phyloP scores from a whole-genome alignment of 2,329 filamentous ascomycete species.

The Stachybotrys elegans region DNA sequence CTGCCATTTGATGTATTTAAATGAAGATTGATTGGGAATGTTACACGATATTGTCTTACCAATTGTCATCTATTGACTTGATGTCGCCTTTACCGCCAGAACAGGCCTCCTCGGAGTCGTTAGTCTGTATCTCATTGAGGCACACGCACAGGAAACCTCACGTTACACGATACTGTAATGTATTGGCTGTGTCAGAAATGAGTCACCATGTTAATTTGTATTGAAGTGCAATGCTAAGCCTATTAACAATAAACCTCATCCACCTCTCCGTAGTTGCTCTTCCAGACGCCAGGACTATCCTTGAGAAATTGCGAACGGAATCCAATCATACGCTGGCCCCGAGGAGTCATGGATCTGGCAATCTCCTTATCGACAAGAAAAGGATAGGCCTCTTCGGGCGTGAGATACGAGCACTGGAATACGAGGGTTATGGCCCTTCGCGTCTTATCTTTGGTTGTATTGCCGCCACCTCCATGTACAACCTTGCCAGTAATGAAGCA shows the following conservation, averaged over 20 bases:
- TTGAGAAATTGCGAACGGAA: slow-evolving; percentile 11
- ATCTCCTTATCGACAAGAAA: slow-evolving; percentile 8
- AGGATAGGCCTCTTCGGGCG: slow-evolving; percentile 10
- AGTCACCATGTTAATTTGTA: too few relatives aligned
- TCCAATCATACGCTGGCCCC: slow-evolving; percentile 10
- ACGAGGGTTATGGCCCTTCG: slow-evolving; percentile 7
- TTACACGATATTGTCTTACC: too few relatives aligned
- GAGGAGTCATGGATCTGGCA: slow-evolving; percentile 6
- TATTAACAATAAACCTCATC: slow-evolving; percentile 10
- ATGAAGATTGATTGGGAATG: too few relatives aligned
- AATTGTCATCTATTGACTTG: too few relatives aligned
- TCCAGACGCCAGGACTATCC: slow-evolving; percentile 10
- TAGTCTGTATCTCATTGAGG: too few relatives aligned
- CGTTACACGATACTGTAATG: too few relatives aligned
- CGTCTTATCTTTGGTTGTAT: slow-evolving; percentile 13
- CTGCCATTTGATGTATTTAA: too few relatives aligned
- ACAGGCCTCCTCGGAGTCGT: too few relatives aligned
- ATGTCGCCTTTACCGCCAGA: too few relatives aligned
- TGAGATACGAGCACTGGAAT: slow-evolving; percentile 9
- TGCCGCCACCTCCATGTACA: slow-evolving; percentile 24
- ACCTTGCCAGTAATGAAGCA: slow-evolving; percentile 25
- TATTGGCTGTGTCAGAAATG: too few relatives aligned
- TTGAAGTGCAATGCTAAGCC: too few relatives aligned
- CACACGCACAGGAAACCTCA: too few relatives aligned
- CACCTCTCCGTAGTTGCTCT: slow-evolving; percentile 4